phyloP scores from a whole-genome alignment of 768 basidiomycete genomes.

The Pisolithus tinctorius region DNA sequence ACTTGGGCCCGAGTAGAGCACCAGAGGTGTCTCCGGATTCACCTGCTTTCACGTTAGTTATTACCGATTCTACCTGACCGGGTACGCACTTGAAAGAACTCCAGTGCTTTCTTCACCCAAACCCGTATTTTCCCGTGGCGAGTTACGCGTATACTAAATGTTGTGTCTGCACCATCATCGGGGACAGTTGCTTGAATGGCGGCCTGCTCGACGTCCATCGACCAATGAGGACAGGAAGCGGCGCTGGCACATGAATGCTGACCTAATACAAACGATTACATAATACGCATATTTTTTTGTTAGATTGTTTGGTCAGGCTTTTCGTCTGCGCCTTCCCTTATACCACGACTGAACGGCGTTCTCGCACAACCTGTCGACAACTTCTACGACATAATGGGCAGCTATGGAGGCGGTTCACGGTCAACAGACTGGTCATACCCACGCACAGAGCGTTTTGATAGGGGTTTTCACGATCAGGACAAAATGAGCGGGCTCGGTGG shows the following conservation, averaged over 20 bases:
- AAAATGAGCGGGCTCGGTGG: conserved; percentile 79
- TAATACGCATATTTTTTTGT: background rate
- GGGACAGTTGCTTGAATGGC: background rate
- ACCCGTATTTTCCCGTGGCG: conserved; percentile 46
- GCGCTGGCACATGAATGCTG: too few species aligned
- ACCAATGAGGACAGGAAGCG: background rate
- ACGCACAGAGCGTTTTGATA: conserved; percentile 30
- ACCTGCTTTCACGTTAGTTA: conserved; percentile 27
- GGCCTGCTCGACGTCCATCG: background rate
- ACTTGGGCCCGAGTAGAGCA: conserved; percentile 54
- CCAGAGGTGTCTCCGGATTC: conserved; percentile 41
- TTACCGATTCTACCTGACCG: background rate
- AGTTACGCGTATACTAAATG: conserved; percentile 44
- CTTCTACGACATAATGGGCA: conserved; percentile 10
- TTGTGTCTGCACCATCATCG: background rate
- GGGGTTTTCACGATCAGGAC: conserved; percentile 37
- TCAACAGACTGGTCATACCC: conserved; percentile 25
- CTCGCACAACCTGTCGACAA: background rate
- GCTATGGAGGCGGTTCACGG: conserved; percentile 37
- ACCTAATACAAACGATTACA: background rate
- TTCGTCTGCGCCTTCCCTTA: background rate
- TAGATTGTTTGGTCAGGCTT: background rate
- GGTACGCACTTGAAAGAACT: conserved; percentile 44
- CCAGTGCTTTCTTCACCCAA: conserved; percentile 48
- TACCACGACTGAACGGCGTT: background rate